Conservation (phyloP, 768 basidiomycete species). For the Rubroboletus pulcherrimus region DNA sequence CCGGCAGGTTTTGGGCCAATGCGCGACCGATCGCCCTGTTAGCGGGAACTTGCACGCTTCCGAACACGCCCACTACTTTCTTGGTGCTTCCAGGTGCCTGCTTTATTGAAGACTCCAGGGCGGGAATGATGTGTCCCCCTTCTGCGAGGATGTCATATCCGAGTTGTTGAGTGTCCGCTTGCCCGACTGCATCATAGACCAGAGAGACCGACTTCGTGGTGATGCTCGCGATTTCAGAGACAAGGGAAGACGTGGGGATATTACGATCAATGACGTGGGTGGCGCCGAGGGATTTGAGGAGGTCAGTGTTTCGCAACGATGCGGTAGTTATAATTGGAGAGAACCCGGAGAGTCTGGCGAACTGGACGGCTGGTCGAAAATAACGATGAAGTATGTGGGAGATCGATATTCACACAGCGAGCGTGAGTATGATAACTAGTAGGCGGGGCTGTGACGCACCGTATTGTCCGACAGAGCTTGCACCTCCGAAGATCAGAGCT, state of each 20-base stretch:
- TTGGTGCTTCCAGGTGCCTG: slow-evolving; percentile 15
- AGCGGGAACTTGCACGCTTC: slow-evolving; percentile 7
- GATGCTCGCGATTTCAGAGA: slow-evolving; percentile 16
- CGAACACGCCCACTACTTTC: slow-evolving; percentile 7
- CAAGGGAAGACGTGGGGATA: slow-evolving; percentile 9
- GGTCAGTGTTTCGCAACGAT: slow-evolving; percentile 31
- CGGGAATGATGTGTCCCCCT: slow-evolving; percentile 29
- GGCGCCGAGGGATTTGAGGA: slow-evolving; percentile 35
- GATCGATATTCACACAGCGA: background rate
- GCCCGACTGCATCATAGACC: slow-evolving; percentile 27
- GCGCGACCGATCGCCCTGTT: slow-evolving; percentile 15
- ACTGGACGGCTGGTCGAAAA: slow-evolving; percentile 29
- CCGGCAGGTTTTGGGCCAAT: slow-evolving; percentile 10
- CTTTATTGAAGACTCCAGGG: slow-evolving; percentile 5
- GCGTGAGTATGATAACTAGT: slow-evolving; percentile 14
- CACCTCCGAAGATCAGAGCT: slow-evolving; percentile 36
- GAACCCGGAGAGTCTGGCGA: slow-evolving; percentile 34
- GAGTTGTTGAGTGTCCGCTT: slow-evolving; percentile 31
- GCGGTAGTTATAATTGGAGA: slow-evolving; percentile 40
- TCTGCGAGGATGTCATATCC: slow-evolving; percentile 31
- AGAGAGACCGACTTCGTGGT: slow-evolving; percentile 11
- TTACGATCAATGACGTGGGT: slow-evolving; percentile 36
- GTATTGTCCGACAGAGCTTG: slow-evolving; percentile 36
- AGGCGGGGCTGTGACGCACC: slow-evolving; percentile 30
- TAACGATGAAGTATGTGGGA: background rate